phyloP scores from a whole-genome alignment of 2,329 filamentous ascomycete species.

The Ceratocystis diversiconidia region DNA sequence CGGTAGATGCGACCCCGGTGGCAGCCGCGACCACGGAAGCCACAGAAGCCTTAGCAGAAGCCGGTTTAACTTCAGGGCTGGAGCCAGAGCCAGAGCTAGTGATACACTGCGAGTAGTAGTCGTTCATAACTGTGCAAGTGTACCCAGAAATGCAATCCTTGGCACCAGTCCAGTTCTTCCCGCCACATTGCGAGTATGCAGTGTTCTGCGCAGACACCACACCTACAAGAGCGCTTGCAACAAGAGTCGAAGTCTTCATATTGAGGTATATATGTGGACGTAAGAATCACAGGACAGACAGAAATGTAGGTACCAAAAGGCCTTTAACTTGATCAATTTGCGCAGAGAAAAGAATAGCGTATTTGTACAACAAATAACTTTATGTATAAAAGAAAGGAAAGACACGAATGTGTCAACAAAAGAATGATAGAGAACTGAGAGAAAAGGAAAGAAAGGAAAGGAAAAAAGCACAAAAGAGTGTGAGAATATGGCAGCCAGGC shows the following conservation, averaged over 20 bases:
- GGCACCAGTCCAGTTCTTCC: not conserved
- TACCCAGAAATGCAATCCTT: not conserved
- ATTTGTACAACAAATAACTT: not conserved
- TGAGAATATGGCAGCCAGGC: conserved; percentile 6
- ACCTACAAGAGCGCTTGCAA: not conserved
- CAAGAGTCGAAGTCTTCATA: conserved; percentile 6
- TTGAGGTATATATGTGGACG: not conserved
- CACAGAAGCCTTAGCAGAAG: not conserved
- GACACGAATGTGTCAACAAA: not conserved
- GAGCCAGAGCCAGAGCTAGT: not conserved
- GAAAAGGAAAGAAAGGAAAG: not conserved
- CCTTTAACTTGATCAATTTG: not conserved
- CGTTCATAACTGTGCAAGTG: conserved; percentile 1
- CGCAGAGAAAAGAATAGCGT: not conserved
- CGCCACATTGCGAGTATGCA: conserved; percentile 4
- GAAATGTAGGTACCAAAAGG: not conserved
- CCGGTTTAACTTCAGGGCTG: not conserved
- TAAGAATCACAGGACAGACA: not conserved
- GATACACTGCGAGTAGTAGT: conserved; percentile 6
- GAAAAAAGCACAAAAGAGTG: not conserved
- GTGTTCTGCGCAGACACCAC: conserved; percentile 4
- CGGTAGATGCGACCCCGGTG: not conserved
- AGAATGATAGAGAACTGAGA: not conserved
- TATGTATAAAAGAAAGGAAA: not conserved
- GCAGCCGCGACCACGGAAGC: not conserved